Evolutionary conservation across 106 monocot genomes (phyloP), one percentile per base, ranked within the genome.

Genomic region (Iris macrosiphon): DNA sequence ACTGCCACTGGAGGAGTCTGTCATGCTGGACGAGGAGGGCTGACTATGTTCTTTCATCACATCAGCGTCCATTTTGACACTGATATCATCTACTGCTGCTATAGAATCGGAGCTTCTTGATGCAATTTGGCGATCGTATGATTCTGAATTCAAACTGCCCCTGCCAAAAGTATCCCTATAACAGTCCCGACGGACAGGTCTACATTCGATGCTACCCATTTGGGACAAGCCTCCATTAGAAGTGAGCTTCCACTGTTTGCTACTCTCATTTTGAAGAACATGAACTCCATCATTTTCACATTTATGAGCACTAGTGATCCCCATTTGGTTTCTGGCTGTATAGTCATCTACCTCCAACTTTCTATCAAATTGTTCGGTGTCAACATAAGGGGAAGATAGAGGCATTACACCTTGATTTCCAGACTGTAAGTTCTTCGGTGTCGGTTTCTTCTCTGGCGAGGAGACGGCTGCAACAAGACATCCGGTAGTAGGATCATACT

Each of bases 401-500:
- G 51, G 60, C 11, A 28, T 27, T 3, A 5, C n/a, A 57, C 66
- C 66, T 43, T 22, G 27, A 28, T 9, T 26, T 14, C 18, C 15
- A 12, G 55, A 27, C 1, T 60, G 51, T 19, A 35, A 13, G 44
- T 40, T 19, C 7, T 31, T 34, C 24, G 30, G 16, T 51, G 40
- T 21, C 9, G 41, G 41, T 37, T 70, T 80, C 27, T 66, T 75
- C 4, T 69, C 42, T 10, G 74, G n/a, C n/a, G n/a, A n/a, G 41
- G 75, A 40, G 13, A 77, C 79, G 31, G 72, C 76, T 29, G 82
- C 72, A 68, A 90, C 72, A 51, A 96, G 81, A 44, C 74, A 83
- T 15, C 95, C 82, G 34, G 85, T 72, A 35, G 76, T 56, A 10
- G 79, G 95, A 35, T 96, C 95, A 26, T 80, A 96, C 49, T 83